Evolutionary conservation across 129 eudicot genomes (phyloP).

Genomic region (Silybum marianum): DNA sequence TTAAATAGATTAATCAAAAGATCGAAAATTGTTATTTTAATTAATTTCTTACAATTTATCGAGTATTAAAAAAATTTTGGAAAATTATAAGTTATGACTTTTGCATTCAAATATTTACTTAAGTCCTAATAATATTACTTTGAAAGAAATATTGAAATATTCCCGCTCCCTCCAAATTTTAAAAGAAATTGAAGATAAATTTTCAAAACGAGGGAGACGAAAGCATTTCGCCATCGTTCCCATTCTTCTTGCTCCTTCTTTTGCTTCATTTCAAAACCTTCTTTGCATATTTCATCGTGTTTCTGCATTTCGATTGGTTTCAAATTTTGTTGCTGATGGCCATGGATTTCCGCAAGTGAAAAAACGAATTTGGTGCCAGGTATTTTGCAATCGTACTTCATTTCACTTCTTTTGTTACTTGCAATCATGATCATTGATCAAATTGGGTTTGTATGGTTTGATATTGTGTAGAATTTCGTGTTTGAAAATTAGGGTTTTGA

Average conservation of each 20-base stretch:
- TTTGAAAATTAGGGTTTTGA: conserved; percentile 17
- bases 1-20: too few species aligned
- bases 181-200: not conserved
- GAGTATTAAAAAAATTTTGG: too few species aligned
- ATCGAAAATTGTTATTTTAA: too few species aligned
- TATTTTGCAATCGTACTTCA: not conserved
- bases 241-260: not conserved
- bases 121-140: too few species aligned
- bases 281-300: not conserved
- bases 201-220: not conserved
- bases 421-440: not conserved
- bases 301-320: not conserved
- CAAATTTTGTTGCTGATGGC: not conserved
- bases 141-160: not conserved
- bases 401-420: not conserved
- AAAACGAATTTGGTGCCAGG: conserved; percentile 19
- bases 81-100: too few species aligned
- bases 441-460: not conserved
- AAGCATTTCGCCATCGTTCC: conserved; percentile 10
- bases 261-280: not conserved
- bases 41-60: too few species aligned
- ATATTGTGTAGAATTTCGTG: not conserved
- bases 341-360: not conserved
- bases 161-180: conserved; percentile 4
- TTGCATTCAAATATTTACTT: too few species aligned